phyloP scores from a whole-genome alignment of 768 basidiomycete genomes.

The Naganishia vishniacii region DNA sequence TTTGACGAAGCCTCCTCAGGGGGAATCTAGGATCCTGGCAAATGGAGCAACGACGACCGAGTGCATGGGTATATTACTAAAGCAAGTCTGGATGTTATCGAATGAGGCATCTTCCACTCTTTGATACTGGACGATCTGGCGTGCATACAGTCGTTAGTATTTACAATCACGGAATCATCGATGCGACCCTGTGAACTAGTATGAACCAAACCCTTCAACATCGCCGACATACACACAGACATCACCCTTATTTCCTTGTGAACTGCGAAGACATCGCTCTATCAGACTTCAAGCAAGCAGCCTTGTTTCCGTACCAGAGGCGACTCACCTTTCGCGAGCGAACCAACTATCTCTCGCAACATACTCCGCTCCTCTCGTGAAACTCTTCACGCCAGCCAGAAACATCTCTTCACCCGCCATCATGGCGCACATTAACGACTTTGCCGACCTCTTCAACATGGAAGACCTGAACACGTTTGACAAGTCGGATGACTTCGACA shows the following conservation, averaged over 20 bases:
- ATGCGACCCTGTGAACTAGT: not conserved
- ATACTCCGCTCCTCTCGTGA: slow-evolving; percentile 18
- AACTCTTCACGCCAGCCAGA: not conserved
- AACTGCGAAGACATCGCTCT: not conserved
- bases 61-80: too few species aligned
- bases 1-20: not conserved
- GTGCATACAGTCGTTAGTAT: too few species aligned
- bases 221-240: not conserved
- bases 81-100: too few species aligned
- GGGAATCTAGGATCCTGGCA: not conserved
- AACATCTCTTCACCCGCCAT: not conserved
- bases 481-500: slow-evolving; percentile 5
- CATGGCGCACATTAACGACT: slow-evolving; percentile 10
- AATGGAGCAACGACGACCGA: too few species aligned
- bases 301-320: not conserved
- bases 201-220: slow-evolving; percentile 15
- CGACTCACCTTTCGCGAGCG: slow-evolving; percentile 21
- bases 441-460: slow-evolving; percentile 14
- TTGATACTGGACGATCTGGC: too few species aligned
- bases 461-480: slow-evolving; percentile 13
- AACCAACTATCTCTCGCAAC: slow-evolving; percentile 15
- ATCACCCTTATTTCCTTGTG: not conserved
- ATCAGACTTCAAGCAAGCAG: not conserved
- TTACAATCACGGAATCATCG: too few species aligned
- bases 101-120: too few species aligned